Conservation (phyloP, 2,329 filamentous ascomycete species). For the Fusarium continuum region DNA sequence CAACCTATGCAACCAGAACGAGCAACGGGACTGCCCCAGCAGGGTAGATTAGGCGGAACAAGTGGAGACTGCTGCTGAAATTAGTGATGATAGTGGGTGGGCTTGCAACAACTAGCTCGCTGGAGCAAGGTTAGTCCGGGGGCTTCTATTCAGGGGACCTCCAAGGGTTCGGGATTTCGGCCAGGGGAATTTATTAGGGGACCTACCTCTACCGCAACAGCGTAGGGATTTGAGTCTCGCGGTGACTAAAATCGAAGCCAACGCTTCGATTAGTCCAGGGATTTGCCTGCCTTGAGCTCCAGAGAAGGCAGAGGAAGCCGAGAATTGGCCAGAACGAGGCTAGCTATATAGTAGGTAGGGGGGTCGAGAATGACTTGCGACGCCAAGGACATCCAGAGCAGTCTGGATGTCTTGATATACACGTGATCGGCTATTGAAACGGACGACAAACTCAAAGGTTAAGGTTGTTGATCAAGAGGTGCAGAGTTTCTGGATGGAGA, state of each 20-base stretch:
- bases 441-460: not conserved
- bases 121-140: conserved; percentile 39
- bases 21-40: conserved; percentile 9
- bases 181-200: conserved; percentile 25
- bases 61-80: conserved; percentile 28
- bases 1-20: conserved; percentile 40
- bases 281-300: conserved; percentile 7
- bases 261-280: conserved; percentile 21
- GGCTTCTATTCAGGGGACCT: conserved; percentile 28
- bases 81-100: conserved; percentile 29
- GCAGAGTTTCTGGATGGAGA: not conserved
- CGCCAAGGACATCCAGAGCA: conserved; percentile 14
- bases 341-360: conserved; percentile 5
- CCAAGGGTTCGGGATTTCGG: conserved; percentile 18
- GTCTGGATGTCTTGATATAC: conserved; percentile 8
- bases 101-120: conserved; percentile 27
- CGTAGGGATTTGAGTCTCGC: conserved; percentile 6
- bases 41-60: conserved; percentile 13
- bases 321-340: conserved; percentile 7
- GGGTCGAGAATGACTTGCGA: not conserved
- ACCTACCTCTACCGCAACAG: not conserved
- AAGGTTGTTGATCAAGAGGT: not conserved
- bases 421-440: conserved; percentile 25
- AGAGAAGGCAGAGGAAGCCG: conserved; percentile 7
- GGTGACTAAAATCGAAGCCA: conserved; percentile 15